Evolutionary conservation across 2,329 filamentous ascomycete species (phyloP).

Genomic region (Fusarium pseudocircinatum): DNA sequence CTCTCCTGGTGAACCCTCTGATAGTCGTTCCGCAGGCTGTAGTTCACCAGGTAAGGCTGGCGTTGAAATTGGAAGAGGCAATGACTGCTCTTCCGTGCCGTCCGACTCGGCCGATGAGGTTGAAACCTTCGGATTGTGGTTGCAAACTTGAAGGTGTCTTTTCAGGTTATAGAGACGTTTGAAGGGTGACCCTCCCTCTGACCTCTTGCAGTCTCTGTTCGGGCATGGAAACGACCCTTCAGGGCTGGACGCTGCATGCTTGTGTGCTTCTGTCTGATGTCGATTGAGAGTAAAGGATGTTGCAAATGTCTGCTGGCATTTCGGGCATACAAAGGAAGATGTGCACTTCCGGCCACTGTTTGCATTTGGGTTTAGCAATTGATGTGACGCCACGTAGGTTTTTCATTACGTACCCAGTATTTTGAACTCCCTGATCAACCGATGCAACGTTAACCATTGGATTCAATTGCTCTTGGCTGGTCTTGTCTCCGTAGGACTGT

Average conservation of each 20-base stretch:
- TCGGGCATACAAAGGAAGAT: not conserved
- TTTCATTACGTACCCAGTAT: not conserved
- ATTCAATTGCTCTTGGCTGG: not conserved
- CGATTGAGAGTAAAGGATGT: not conserved
- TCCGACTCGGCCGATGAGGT: not conserved
- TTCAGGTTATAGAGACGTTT: not conserved
- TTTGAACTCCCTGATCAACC: no score
- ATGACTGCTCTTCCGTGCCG: fast-evolving
- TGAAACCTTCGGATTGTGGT: not conserved
- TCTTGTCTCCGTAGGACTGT: fast-evolving
- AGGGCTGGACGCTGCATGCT: not conserved
- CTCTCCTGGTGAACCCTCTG: not conserved
- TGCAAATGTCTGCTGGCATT: not conserved
- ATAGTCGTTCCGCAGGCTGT: not conserved
- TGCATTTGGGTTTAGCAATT: not conserved
- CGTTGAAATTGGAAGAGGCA: not conserved
- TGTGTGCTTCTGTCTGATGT: not conserved
- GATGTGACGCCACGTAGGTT: not conserved
- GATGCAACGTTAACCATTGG: no score
- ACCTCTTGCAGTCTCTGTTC: not conserved
- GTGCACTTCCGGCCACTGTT: not conserved
- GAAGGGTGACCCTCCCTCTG: not conserved
- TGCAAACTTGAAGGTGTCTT: not conserved
- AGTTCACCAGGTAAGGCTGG: not conserved
- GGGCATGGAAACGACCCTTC: not conserved